Percentiles rank a stretch among this genome's conserved stretches.
These are phyloP conservation scores for Blechomonas ayalai DNA, from an alignment of 208 protist species.

Conservation along the genomic window DNA sequence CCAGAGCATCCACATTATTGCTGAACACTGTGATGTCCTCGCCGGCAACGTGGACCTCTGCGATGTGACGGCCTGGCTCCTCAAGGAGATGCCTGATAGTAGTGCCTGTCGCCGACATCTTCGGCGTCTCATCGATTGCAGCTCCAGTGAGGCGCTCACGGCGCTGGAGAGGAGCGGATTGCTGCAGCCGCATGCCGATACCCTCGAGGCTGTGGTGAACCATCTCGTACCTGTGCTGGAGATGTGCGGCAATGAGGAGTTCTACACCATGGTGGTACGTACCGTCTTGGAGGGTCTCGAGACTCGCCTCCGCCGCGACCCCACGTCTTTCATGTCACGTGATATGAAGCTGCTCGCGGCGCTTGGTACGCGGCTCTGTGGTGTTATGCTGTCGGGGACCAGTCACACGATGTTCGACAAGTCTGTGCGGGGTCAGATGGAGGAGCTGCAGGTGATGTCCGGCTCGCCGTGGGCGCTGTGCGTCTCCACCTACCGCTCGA, in stretches of 20 bases:
- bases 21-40: slow-evolving; percentile 24
- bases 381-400: slow-evolving; percentile 12
- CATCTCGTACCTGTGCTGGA: slow-evolving; percentile 61
- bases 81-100: slow-evolving; percentile 47
- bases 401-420: slow-evolving; percentile 29
- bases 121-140: slow-evolving; percentile 40
- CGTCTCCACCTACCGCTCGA: slow-evolving; percentile 61
- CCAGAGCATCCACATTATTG: slow-evolving; percentile 12
- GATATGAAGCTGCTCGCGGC: slow-evolving; percentile 54
- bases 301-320: slow-evolving; percentile 46
- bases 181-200: slow-evolving; percentile 16
- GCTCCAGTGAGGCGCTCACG: slow-evolving; percentile 33
- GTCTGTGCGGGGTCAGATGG: slow-evolving; percentile 54
- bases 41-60: slow-evolving; percentile 28
- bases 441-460: slow-evolving; percentile 85
- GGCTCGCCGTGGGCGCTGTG: slow-evolving; percentile 72
- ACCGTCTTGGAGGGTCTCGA: slow-evolving; percentile 59
- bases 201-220: slow-evolving; percentile 36
- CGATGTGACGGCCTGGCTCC: slow-evolving; percentile 63
- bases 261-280: slow-evolving; percentile 53
- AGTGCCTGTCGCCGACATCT: slow-evolving; percentile 46
- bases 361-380: slow-evolving; percentile 63
- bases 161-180: slow-evolving; percentile 52
- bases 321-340: slow-evolving; percentile 33
- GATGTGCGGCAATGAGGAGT: slow-evolving; percentile 51